Evolutionary conservation across 2,329 filamentous ascomycete genomes (phyloP).

Genomic region (Colletotrichum sp.): DNA sequence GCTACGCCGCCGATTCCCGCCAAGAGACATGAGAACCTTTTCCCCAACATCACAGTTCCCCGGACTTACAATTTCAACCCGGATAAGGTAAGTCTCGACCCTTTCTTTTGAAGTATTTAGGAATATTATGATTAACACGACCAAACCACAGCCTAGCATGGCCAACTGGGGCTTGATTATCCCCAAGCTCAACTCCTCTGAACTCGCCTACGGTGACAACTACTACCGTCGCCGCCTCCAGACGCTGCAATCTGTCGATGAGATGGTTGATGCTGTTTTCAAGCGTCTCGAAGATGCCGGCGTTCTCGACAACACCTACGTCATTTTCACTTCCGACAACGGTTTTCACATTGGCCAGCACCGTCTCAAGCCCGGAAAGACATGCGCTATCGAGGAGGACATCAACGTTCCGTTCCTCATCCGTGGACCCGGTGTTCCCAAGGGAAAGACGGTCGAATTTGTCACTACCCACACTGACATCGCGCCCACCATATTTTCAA

Average conservation of each 20-base stretch:
- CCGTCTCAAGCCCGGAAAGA: conserved; percentile 61
- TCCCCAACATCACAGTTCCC: conserved; percentile 63
- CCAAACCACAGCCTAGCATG: conserved; percentile 31
- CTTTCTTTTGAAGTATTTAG: too few relatives aligned
- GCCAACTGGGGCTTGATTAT: conserved; percentile 54
- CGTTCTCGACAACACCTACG: conserved; percentile 66
- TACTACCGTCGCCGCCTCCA: conserved; percentile 58
- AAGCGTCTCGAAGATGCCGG: conserved; percentile 50
- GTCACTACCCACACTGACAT: conserved; percentile 69
- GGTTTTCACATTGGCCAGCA: conserved; percentile 67
- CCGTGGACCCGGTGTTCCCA: conserved; percentile 57
- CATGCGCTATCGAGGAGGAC: conserved; percentile 63
- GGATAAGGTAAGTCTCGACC: conserved; percentile 37
- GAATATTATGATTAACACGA: too few relatives aligned
- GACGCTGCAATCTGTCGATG: conserved; percentile 59
- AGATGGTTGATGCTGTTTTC: conserved; percentile 55
- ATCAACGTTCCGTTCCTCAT: conserved; percentile 63
- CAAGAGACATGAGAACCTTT: conserved; percentile 66
- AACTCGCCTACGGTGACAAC: conserved; percentile 52
- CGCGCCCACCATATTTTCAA: conserved; percentile 62
- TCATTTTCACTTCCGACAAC: conserved; percentile 66
- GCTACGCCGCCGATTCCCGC: conserved; percentile 57
- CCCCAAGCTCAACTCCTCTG: conserved; percentile 41
- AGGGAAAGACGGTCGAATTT: conserved; percentile 40
- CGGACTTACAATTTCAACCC: conserved; percentile 72